A percentile compares a stretch with the other conserved stretches of the same genome.
Evolutionary conservation across 768 basidiomycete genomes (phyloP).

Genomic region (Boletus subparvulus): DNA sequence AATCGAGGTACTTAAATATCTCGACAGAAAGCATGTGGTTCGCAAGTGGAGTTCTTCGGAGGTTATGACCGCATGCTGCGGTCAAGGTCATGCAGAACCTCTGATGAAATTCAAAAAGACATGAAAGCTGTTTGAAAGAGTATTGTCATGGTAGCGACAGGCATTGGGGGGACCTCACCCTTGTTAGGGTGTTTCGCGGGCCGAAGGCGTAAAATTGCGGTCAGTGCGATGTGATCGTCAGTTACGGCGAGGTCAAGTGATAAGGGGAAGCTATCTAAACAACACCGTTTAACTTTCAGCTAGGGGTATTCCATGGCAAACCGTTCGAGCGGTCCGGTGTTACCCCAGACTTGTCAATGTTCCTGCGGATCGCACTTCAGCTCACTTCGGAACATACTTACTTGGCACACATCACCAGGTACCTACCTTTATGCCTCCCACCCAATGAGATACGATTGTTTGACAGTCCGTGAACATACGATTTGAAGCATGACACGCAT

Average conservation of each 20-base stretch:
- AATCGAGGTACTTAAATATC: conserved; percentile 6
- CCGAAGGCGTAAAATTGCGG: not conserved
- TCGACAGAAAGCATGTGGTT: not conserved
- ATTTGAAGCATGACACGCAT: not conserved
- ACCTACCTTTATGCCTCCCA: not conserved
- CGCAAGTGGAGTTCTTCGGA: not conserved
- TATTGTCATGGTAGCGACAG: not conserved
- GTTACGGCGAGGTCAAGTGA: not conserved
- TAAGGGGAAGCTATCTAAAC: not conserved
- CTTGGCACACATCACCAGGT: not conserved
- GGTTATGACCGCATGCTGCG: not conserved
- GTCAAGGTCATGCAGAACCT: not conserved
- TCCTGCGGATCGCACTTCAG: not conserved
- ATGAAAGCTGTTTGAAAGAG: not conserved
- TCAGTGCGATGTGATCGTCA: not conserved
- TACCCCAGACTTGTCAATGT: not conserved
- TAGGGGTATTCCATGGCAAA: not conserved
- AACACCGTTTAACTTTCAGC: not conserved
- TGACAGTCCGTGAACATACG: not conserved
- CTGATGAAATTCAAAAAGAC: not conserved
- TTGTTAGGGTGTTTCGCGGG: not conserved
- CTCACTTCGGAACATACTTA: not conserved
- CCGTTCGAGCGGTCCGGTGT: not conserved
- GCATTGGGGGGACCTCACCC: not conserved
- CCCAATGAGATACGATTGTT: not conserved